Percentiles rank a stretch among this genome's conserved stretches.
Conservation (phyloP, 2,329 filamentous ascomycete genomes). For the Fusarium piperis region DNA sequence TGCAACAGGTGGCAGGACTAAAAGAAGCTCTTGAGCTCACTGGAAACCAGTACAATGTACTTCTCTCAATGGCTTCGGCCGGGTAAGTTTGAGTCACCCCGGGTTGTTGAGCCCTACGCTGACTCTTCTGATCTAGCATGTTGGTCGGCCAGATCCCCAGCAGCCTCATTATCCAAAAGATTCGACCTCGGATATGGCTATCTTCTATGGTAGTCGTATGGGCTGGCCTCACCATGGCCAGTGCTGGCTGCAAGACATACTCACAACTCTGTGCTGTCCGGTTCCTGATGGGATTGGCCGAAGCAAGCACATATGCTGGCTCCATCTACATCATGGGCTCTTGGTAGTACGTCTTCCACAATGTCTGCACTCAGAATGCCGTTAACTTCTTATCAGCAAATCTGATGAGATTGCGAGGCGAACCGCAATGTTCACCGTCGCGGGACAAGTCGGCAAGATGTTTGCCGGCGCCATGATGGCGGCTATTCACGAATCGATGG, state of each 20-base stretch:
- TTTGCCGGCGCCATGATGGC: conserved; percentile 68
- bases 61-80: conserved; percentile 41
- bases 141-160: conserved; percentile 65
- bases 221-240: conserved; percentile 62
- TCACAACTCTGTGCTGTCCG: conserved; percentile 42
- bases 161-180: conserved; percentile 67
- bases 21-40: conserved; percentile 55
- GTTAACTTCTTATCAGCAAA: conserved; percentile 36
- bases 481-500: conserved; percentile 45
- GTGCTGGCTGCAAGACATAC: conserved; percentile 45
- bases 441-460: conserved; percentile 65
- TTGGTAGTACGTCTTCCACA: conserved; percentile 55
- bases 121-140: conserved; percentile 32
- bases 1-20: conserved; percentile 51
- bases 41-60: conserved; percentile 50
- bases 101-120: background rate
- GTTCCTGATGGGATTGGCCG: conserved; percentile 39
- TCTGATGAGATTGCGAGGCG: conserved; percentile 66
- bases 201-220: conserved; percentile 68
- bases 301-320: conserved; percentile 44
- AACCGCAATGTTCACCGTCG: conserved; percentile 66
- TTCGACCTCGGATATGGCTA: conserved; percentile 68
- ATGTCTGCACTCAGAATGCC: accelerated
- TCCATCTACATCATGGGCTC: conserved; percentile 51
- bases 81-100: conserved; percentile 32